These are phyloP conservation scores for Brachypodium distachyon DNA, from an alignment of 202 grass and related monocot species.

Conservation along the genomic window DNA sequence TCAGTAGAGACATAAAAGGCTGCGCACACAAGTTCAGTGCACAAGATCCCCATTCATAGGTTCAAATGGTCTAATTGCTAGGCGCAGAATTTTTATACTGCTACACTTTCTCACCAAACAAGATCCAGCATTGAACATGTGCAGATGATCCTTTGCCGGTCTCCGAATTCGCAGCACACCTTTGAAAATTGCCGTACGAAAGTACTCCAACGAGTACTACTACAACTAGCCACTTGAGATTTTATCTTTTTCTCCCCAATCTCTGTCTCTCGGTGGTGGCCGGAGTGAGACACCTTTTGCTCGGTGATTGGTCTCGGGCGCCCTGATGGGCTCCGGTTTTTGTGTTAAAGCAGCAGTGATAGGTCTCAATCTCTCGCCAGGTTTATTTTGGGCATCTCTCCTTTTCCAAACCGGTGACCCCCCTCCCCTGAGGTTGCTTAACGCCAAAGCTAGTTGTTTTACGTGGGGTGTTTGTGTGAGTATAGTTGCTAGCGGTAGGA, in stretches of 20 bases:
- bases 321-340: background rate
- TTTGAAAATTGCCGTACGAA: constrained; percentile 26
- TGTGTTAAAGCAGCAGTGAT: background rate
- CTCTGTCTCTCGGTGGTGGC: background rate
- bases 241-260: background rate
- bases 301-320: constrained; percentile 14
- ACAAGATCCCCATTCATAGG: too few relatives aligned
- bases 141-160: constrained; percentile 17
- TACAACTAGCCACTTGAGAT: background rate
- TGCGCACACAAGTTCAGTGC: too few relatives aligned
- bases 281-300: background rate
- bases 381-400: constrained; percentile 6
- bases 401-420: background rate
- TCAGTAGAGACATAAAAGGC: too few relatives aligned
- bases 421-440: constrained; percentile 7
- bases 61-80: background rate
- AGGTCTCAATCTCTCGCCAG: constrained; percentile 1
- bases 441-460: constrained; percentile 39
- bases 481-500: background rate
- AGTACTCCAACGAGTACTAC: background rate
- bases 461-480: too few relatives aligned
- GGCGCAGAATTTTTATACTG: background rate
- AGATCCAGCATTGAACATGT: background rate
- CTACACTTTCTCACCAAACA: background rate
- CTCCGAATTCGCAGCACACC: constrained; percentile 11